phyloP scores from a whole-genome alignment of 495 filamentous ascomycete genomes.

The Ramalina peruviana region DNA sequence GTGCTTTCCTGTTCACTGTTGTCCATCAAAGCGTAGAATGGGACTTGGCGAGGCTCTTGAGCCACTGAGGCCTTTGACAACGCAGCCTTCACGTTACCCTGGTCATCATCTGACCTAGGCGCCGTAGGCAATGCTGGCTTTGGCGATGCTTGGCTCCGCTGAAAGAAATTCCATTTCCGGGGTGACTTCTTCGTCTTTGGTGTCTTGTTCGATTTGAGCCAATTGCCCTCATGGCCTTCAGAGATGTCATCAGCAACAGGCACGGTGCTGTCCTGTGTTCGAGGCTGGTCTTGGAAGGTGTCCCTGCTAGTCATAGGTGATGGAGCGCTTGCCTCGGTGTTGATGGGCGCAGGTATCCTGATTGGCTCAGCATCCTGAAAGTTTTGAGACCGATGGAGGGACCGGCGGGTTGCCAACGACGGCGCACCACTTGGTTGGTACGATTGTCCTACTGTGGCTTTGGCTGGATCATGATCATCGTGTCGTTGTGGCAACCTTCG shows the following conservation, averaged over 20 bases:
- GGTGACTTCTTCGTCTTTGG: conserved; percentile 23
- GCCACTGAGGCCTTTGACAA: conserved; percentile 29
- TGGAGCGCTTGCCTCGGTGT: conserved; percentile 17
- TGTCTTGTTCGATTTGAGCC: conserved; percentile 23
- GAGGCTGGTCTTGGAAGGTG: conserved; percentile 12
- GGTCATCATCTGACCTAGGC: conserved; percentile 24
- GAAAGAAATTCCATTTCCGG: conserved; percentile 74
- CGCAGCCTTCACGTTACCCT: conserved; percentile 25
- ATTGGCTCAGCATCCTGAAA: conserved; percentile 30
- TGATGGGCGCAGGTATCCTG: conserved; percentile 21
- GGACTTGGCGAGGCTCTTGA: conserved; percentile 31
- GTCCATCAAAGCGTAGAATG: conserved; percentile 79
- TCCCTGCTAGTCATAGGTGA: conserved; percentile 21
- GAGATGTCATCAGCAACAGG: conserved; percentile 13
- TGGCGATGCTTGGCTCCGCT: conserved; percentile 47
- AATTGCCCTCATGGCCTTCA: conserved; percentile 26
- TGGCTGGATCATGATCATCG: conserved; percentile 2
- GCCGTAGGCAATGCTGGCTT: conserved; percentile 16
- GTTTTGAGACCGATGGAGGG: conserved; percentile 31
- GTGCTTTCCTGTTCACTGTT: conserved; percentile 45
- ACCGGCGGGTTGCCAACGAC: conserved; percentile 37
- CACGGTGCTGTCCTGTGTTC: conserved; percentile 3
- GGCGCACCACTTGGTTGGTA: conserved; percentile 16
- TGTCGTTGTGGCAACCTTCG: conserved; percentile 11
- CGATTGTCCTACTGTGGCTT: not conserved